Percentiles rank a stretch among this genome's conserved stretches.
Conservation (phyloP, 176 grass and related monocot genomes). For the Panicum miliaceum region DNA sequence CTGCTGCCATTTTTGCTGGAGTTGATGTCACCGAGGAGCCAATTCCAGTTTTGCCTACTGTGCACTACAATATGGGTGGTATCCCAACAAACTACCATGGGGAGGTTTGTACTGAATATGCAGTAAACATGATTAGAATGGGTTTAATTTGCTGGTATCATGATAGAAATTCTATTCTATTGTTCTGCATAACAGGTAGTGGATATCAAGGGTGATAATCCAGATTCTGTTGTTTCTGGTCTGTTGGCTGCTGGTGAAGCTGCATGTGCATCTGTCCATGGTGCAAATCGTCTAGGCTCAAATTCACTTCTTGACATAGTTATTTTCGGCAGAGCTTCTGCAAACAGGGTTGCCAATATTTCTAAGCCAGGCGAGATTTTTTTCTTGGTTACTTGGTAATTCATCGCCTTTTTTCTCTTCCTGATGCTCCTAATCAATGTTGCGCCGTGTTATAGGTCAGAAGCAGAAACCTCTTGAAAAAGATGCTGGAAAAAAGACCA, state of each 20-base stretch:
- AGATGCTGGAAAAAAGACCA: slow-evolving; percentile 72
- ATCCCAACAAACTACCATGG: slow-evolving; percentile 97
- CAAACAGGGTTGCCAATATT: slow-evolving; percentile 69
- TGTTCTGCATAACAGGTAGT: slow-evolving; percentile 63
- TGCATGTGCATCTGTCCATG: slow-evolving; percentile 84
- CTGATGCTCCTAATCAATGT: slow-evolving; percentile 14
- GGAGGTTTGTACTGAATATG: slow-evolving; percentile 58
- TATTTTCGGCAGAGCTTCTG: slow-evolving; percentile 86
- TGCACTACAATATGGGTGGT: slow-evolving; percentile 98
- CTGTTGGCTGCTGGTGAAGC: slow-evolving; percentile 83
- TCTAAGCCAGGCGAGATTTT: slow-evolving; percentile 66
- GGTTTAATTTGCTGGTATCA: neutral
- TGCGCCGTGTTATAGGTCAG: slow-evolving; percentile 49
- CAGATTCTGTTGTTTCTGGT: slow-evolving; percentile 68
- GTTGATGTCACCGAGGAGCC: slow-evolving; percentile 98
- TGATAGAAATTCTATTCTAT: slow-evolving; percentile 5
- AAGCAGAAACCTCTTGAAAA: slow-evolving; percentile 71
- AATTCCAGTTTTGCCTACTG: slow-evolving; percentile 95
- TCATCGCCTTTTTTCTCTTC: slow-evolving; percentile 11
- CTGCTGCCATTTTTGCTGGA: slow-evolving; percentile 94
- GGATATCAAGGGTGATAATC: slow-evolving; percentile 63
- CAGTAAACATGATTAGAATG: slow-evolving; percentile 16
- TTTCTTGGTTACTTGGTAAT: slow-evolving; percentile 1
- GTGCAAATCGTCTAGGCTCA: slow-evolving; percentile 74
- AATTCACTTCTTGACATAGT: slow-evolving; percentile 89